Conservation (phyloP, 2,329 filamentous ascomycete species). For the Dothiorella sarmentorum region DNA sequence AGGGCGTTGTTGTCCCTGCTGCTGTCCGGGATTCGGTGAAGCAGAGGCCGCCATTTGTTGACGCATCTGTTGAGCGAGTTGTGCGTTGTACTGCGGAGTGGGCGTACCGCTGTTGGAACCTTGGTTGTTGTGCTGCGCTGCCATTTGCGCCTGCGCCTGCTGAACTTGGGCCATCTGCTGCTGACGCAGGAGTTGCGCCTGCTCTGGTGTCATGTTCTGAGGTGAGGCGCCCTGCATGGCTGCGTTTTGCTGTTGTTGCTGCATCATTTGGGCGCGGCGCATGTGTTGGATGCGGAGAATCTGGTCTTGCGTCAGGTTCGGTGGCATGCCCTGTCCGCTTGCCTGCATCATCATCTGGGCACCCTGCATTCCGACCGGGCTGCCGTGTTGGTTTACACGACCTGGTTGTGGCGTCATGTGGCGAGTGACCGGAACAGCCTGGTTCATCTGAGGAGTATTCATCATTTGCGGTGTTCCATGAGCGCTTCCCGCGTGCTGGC, state of each 20-base stretch:
- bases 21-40: slow-evolving; percentile 1
- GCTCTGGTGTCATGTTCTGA: slow-evolving; percentile 35
- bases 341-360: slow-evolving; percentile 40
- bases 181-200: slow-evolving; percentile 25
- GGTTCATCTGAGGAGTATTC: slow-evolving; percentile 37
- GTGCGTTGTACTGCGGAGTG: slow-evolving; percentile 5
- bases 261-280: slow-evolving; percentile 4
- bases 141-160: background rate
- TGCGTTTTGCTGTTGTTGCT: slow-evolving; percentile 15
- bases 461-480: slow-evolving; percentile 40
- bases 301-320: slow-evolving; percentile 9
- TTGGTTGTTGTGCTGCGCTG: slow-evolving; percentile 8
- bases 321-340: slow-evolving; percentile 28
- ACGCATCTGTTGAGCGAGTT: slow-evolving; percentile 15
- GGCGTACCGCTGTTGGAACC: slow-evolving; percentile 11
- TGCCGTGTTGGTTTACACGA: slow-evolving; percentile 35
- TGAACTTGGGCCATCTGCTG: slow-evolving; percentile 8
- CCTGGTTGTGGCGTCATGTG: slow-evolving; percentile 39
- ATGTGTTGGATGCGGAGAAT: slow-evolving; percentile 10
- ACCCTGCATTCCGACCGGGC: slow-evolving; percentile 33
- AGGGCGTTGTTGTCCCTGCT: slow-evolving; percentile 10
- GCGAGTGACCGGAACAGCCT: slow-evolving; percentile 33
- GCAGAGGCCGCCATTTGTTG: slow-evolving; percentile 10
- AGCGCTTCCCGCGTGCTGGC: slow-evolving; percentile 31
- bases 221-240: slow-evolving; percentile 17